A percentile compares a stretch with the other conserved stretches of the same genome.
phyloP scores from a whole-genome alignment of 257 asterid genomes.

The Leptodermis oblonga region DNA sequence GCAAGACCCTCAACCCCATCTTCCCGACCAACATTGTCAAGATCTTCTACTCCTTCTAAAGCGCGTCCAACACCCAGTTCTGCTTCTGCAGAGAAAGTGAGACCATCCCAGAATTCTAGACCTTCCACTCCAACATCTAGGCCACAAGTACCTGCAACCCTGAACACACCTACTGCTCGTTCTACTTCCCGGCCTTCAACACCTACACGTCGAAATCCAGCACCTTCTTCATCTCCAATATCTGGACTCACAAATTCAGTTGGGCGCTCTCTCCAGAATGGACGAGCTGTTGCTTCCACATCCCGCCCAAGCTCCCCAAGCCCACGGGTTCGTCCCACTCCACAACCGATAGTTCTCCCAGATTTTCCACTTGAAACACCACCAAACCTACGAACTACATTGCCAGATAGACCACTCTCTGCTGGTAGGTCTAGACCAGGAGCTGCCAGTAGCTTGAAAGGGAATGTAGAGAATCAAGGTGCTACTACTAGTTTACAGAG shows the following conservation, averaged over 20 bases:
- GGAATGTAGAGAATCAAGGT: slow-evolving; percentile 47
- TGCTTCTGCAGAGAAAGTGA: slow-evolving; percentile 58
- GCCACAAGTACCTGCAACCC: slow-evolving; percentile 58
- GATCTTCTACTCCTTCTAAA: slow-evolving; percentile 86
- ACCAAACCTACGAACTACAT: slow-evolving; percentile 84
- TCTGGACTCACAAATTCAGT: slow-evolving; percentile 60
- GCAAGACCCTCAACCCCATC: slow-evolving; percentile 88
- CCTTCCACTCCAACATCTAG: slow-evolving; percentile 98
- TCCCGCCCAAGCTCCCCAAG: slow-evolving; percentile 98
- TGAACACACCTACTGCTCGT: slow-evolving; percentile 50
- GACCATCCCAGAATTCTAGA: slow-evolving; percentile 75
- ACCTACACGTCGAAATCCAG: slow-evolving; percentile 72
- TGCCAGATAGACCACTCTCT: slow-evolving; percentile 89
- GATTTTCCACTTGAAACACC: slow-evolving; percentile 94
- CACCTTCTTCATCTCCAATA: slow-evolving; percentile 53
- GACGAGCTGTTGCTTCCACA: slow-evolving; percentile 49
- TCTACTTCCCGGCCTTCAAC: slow-evolving; percentile 89
- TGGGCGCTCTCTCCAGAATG: slow-evolving; percentile 51
- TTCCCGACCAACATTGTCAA: slow-evolving; percentile 56
- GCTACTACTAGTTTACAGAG: slow-evolving; percentile 38
- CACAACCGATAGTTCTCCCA: slow-evolving; percentile 67
- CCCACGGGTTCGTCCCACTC: slow-evolving; percentile 63
- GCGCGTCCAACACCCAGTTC: slow-evolving; percentile 49
- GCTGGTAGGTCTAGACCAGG: slow-evolving; percentile 97
- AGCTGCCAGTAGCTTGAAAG: slow-evolving; percentile 44